phyloP scores from a whole-genome alignment of 495 filamentous ascomycete species.

The Tetracladium marchalianum region DNA sequence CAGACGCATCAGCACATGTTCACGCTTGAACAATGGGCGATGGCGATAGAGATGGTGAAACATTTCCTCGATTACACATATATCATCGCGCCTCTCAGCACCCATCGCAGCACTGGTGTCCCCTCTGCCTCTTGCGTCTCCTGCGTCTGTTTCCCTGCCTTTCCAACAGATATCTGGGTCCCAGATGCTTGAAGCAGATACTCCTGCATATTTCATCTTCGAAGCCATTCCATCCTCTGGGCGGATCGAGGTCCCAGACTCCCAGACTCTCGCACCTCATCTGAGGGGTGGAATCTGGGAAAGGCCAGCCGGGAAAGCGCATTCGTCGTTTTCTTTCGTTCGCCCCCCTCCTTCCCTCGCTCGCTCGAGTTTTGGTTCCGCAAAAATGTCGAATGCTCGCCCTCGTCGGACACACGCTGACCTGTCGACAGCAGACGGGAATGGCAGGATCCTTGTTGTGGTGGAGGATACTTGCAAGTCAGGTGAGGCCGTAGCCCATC shows the following conservation, averaged over 20 bases:
- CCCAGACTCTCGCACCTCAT: slow-evolving; percentile 12
- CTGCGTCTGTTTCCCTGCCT: slow-evolving; percentile 10
- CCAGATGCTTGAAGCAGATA: slow-evolving; percentile 4
- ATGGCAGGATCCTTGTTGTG: slow-evolving; percentile 8
- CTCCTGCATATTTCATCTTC: no score
- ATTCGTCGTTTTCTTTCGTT: neutral
- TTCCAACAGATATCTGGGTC: slow-evolving; percentile 6
- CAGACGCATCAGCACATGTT: slow-evolving; percentile 7
- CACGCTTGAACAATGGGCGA: slow-evolving; percentile 10
- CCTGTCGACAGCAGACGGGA: slow-evolving; percentile 15
- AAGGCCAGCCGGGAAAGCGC: slow-evolving; percentile 16
- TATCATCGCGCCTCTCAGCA: slow-evolving; percentile 3
- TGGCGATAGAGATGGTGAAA: no score
- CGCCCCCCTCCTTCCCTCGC: slow-evolving; percentile 4
- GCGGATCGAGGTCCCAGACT: slow-evolving; percentile 12
- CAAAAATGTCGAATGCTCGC: neutral
- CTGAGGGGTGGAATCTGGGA: no score
- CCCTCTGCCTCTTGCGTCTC: neutral
- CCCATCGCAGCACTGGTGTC: slow-evolving; percentile 1
- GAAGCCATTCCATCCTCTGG: slow-evolving; percentile 2
- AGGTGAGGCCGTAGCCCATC: slow-evolving; percentile 15
- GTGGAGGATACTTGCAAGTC: slow-evolving; percentile 14
- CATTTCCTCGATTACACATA: slow-evolving; percentile 10
- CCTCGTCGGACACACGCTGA: neutral
- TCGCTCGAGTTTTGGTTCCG: slow-evolving; percentile 4